Conservation (phyloP, 331 rosid species). For the Pyrus hybrid region DNA sequence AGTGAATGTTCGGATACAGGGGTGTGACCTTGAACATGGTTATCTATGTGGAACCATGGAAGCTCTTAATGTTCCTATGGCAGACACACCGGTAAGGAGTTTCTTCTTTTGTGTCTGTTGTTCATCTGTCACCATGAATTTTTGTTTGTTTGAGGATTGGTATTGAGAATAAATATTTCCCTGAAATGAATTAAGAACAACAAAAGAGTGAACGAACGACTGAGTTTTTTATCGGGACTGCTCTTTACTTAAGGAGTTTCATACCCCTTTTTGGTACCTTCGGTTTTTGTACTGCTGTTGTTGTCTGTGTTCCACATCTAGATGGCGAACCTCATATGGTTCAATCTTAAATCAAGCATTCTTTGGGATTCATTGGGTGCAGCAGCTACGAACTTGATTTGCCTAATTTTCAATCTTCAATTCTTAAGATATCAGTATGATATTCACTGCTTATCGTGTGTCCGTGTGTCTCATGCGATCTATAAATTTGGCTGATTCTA, state of each 20-base stretch:
- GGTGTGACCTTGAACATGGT: constrained; percentile 93
- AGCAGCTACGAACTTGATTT: not conserved
- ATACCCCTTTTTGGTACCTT: not conserved
- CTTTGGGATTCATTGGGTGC: not conserved
- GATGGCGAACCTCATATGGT: not conserved
- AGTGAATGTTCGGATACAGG: constrained; percentile 89
- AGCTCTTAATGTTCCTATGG: constrained; percentile 97
- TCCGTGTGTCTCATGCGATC: not conserved
- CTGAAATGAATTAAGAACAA: not conserved
- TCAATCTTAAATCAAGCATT: not conserved
- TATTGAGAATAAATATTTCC: not conserved
- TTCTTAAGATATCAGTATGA: not conserved
- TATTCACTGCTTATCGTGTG: not conserved
- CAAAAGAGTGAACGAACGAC: not conserved
- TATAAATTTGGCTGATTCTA: not conserved
- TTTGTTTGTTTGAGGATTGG: not conserved
- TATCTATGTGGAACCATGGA: constrained; percentile 98
- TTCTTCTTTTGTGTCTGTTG: not conserved
- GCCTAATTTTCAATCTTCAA: not conserved
- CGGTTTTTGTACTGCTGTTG: not conserved
- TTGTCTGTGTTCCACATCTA: not conserved
- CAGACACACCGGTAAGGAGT: constrained; percentile 83
- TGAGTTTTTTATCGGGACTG: not conserved
- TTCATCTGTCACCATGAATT: not conserved
- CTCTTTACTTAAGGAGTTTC: not conserved